These are phyloP conservation scores for Kockiozyma suomiensis DNA, from an alignment of 805 yeast genomes.

Conservation along the genomic window DNA sequence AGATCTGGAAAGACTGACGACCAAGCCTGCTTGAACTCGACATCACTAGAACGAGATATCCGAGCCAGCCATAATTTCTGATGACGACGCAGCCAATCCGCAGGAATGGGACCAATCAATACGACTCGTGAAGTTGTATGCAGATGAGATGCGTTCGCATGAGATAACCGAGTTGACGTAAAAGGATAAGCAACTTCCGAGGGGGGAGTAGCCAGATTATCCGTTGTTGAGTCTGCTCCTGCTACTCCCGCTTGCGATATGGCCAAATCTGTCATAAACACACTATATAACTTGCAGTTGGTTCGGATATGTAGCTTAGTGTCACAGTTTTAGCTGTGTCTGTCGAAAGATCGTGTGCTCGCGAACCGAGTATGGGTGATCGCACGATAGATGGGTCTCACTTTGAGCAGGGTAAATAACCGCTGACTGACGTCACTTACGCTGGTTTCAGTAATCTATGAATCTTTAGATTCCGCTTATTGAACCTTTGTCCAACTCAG, in stretches of 20 bases:
- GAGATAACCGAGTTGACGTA: slow-evolving; percentile 61
- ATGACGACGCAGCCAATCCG: slow-evolving; percentile 53
- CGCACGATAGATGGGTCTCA: no score
- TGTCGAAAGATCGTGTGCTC: no score
- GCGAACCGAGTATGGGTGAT: no score
- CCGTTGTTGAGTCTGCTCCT: background rate
- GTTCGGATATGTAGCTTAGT: no score
- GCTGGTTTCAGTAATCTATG: no score
- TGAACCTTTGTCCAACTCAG: no score
- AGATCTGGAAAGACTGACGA: slow-evolving; percentile 30
- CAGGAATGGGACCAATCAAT: slow-evolving; percentile 62
- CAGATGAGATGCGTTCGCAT: slow-evolving; percentile 54
- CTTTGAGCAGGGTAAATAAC: no score
- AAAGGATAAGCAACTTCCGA: slow-evolving; percentile 47
- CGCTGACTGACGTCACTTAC: no score
- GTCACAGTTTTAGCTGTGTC: no score
- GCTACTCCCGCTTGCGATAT: background rate
- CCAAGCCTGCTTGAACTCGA: slow-evolving; percentile 31
- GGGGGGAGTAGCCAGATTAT: background rate
- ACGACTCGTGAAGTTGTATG: slow-evolving; percentile 52
- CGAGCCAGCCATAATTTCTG: slow-evolving; percentile 32
- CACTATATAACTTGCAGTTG: background rate
- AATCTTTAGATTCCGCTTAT: no score
- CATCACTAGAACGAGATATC: slow-evolving; percentile 22
- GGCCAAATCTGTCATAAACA: background rate